Evolutionary conservation across 352 stramenopile species (phyloP), one percentile per base, ranked within the genome.

Genomic region (Pythium grandisporangium): DNA sequence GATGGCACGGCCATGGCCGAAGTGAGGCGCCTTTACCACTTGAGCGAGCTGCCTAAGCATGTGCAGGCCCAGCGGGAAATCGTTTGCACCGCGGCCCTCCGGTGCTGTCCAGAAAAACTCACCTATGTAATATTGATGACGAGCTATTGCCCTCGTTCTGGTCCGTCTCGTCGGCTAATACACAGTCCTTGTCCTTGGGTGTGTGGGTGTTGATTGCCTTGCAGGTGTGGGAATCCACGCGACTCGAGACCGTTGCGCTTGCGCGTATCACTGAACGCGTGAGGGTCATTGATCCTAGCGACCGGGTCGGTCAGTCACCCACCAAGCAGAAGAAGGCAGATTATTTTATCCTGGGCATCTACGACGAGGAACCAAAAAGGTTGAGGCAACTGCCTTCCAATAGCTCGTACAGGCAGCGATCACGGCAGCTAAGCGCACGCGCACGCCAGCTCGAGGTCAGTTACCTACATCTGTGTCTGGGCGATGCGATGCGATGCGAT

Each of bases 191-290:
- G n/a, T n/a, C n/a, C n/a, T n/a, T n/a, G n/a, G n/a, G n/a, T n/a
- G n/a, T n/a, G n/a, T n/a, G n/a, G n/a, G n/a, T n/a, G n/a, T n/a
- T n/a, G n/a, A n/a, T n/a, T n/a, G n/a, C n/a, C n/a, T n/a, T n/a
- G n/a, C n/a, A 58, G 51, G 33, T 52, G 24, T 53, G 43, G 43
- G 51, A 58, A 24, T 58, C 51, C 16, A 53, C 52, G n/a, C n/a
- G 37, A 3, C 30, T 58, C 12, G 51, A 53, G 51, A 17, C 12
- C 25, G 38, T 58, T 21, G 26, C 37, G 14, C 26, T 58, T 2
- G 36, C 14, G 30, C 45, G 38, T 43, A 39, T 58, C 33, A 23
- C 45, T 32, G 23, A 27, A 10, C 48, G 38, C 13, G 7, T 58
- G 6, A 13, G 17, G 3, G 25, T 33, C 3, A 39, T 42, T 14